Evolutionary conservation across 140 eudicot species (phyloP).

Genomic region (Ambrosia hybrid): DNA sequence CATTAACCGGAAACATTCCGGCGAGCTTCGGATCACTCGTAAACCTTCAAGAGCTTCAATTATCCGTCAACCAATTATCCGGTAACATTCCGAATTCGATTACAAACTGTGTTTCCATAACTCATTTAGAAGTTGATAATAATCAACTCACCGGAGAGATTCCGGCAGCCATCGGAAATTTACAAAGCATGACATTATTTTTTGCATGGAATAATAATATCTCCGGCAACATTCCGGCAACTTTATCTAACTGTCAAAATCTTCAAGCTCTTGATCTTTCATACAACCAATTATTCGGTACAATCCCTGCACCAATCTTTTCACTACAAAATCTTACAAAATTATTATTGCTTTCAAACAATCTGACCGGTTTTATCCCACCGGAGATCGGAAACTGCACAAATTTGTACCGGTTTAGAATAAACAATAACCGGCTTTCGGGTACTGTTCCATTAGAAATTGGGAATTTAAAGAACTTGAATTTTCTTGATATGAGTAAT

Average conservation of each 20-base stretch:
- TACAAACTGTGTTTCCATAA: conserved; percentile 57
- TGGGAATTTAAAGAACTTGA: conserved; percentile 64
- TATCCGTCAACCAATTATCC: conserved; percentile 74
- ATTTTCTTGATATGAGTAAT: conserved; percentile 74
- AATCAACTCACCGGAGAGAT: conserved; percentile 74
- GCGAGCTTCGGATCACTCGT: conserved; percentile 57
- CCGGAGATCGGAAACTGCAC: conserved; percentile 85
- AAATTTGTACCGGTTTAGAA: conserved; percentile 73
- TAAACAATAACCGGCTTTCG: conserved; percentile 55
- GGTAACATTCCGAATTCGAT: conserved; percentile 75
- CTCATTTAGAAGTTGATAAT: conserved; percentile 87
- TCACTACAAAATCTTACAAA: conserved; percentile 66
- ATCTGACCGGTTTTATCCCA: conserved; percentile 78
- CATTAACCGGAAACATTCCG: conserved; percentile 72
- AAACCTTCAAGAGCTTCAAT: conserved; percentile 68
- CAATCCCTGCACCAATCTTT: conserved; percentile 63
- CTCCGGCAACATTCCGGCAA: conserved; percentile 74
- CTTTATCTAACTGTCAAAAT: conserved; percentile 62
- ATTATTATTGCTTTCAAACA: conserved; percentile 68
- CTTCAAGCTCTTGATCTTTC: conserved; percentile 96
- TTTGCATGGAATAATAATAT: conserved; percentile 92
- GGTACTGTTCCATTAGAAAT: conserved; percentile 91
- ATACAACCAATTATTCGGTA: conserved; percentile 63
- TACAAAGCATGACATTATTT: conserved; percentile 77
- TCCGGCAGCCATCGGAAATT: conserved; percentile 62